Conservation (phyloP, 116 monocot genomes). For the Posidonia oceanica region DNA sequence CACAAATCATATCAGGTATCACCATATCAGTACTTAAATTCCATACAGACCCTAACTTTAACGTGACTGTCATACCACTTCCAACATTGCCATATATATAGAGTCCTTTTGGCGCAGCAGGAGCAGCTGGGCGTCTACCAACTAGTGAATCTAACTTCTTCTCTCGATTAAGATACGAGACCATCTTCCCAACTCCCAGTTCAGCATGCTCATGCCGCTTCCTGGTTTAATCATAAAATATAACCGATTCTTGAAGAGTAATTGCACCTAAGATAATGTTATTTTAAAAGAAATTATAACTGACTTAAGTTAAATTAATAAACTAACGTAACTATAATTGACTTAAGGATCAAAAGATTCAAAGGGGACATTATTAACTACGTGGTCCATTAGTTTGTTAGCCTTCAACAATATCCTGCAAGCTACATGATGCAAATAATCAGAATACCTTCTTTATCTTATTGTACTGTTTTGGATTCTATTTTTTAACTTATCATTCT, state of each 20-base stretch:
- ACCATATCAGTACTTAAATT: neutral
- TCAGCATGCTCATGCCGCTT: slow-evolving; percentile 44
- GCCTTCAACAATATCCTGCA: too few relatives aligned
- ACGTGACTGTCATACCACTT: slow-evolving; percentile 41
- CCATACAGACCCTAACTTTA: neutral
- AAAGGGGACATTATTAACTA: too few relatives aligned
- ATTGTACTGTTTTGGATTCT: too few relatives aligned
- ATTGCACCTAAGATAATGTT: too few relatives aligned
- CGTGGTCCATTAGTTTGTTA: too few relatives aligned
- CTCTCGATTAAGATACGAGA: slow-evolving; percentile 86
- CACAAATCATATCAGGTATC: neutral
- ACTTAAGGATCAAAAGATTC: too few relatives aligned
- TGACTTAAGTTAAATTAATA: neutral
- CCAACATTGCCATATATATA: slow-evolving; percentile 92
- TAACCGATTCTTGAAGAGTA: too few relatives aligned
- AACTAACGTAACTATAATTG: too few relatives aligned
- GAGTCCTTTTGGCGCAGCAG: slow-evolving; percentile 70
- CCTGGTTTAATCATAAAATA: slow-evolving; percentile 18
- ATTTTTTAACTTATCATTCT: too few relatives aligned
- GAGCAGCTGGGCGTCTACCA: slow-evolving; percentile 60
- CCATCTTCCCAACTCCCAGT: slow-evolving; percentile 90
- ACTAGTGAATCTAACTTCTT: slow-evolving; percentile 61
- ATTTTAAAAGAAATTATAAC: neutral
- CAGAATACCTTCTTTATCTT: too few relatives aligned
- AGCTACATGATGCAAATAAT: too few relatives aligned